These are phyloP conservation scores for Saccharomycopsis phalli DNA, from an alignment of 1,139 yeast species.

Conservation along the genomic window DNA sequence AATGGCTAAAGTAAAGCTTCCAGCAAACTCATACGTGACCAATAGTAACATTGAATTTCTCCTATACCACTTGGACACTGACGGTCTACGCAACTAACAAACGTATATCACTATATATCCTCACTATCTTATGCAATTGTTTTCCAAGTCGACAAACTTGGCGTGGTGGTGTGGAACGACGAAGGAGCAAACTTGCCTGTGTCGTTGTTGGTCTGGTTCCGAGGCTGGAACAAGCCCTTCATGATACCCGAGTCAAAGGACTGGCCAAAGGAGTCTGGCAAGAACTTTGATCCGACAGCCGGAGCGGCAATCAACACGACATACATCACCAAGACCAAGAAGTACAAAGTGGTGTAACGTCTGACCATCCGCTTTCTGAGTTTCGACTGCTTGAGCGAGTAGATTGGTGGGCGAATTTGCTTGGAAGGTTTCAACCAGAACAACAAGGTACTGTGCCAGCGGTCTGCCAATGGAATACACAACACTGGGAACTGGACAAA, in stretches of 20 bases:
- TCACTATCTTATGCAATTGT: conserved; percentile 17
- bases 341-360: conserved; percentile 82
- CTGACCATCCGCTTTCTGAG: conserved; percentile 98
- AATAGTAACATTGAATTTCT: not conserved
- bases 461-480: conserved; percentile 80
- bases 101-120: not conserved
- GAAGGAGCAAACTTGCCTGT: conserved; percentile 42
- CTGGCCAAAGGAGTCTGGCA: conserved; percentile 30
- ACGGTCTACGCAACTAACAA: not conserved
- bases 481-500: conserved; percentile 86
- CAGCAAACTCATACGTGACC: not conserved
- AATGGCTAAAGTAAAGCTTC: not conserved
- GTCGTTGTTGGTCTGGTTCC: conserved; percentile 71
- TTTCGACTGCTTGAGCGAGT: conserved; percentile 93
- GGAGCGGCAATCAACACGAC: conserved; percentile 84
- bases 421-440: conserved; percentile 98
- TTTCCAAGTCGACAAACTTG: conserved; percentile 20
- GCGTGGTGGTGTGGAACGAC: conserved; percentile 18
- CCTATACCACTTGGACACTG: not conserved
- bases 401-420: conserved; percentile 98
- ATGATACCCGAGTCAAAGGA: conserved; percentile 40
- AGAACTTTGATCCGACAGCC: conserved; percentile 57
- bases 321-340: conserved; percentile 58
- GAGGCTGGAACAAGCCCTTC: conserved; percentile 81
- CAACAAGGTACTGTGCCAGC: conserved; percentile 97